These are phyloP conservation scores for Mycena venus DNA, from an alignment of 768 basidiomycete species.

Conservation along the genomic window DNA sequence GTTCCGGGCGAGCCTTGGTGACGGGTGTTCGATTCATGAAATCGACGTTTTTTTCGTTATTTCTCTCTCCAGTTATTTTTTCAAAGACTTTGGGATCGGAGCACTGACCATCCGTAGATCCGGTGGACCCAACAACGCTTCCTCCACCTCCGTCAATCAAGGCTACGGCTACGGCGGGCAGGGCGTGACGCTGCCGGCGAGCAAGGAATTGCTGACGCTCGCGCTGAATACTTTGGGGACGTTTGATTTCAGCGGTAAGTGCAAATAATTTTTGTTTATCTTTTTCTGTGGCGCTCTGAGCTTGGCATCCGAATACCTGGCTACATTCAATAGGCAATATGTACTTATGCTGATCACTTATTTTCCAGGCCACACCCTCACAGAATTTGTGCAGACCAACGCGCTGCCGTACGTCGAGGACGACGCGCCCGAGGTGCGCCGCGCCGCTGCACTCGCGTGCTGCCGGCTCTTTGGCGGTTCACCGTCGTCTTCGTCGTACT, in stretches of 20 bases:
- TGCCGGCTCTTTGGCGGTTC: constrained; percentile 90
- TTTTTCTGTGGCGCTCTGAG: too few species aligned
- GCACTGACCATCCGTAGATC: too few species aligned
- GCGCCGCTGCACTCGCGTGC: constrained; percentile 92
- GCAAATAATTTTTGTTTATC: background rate
- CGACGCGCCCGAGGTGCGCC: constrained; percentile 88
- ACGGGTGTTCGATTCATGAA: too few species aligned
- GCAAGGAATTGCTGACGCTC: constrained; percentile 73
- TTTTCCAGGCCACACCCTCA: constrained; percentile 84
- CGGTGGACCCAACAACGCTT: too few species aligned
- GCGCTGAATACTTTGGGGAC: constrained; percentile 89
- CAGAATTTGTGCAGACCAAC: constrained; percentile 94
- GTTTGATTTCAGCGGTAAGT: constrained; percentile 93
- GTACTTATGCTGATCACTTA: background rate
- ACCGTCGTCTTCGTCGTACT: background rate
- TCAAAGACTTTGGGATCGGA: too few species aligned
- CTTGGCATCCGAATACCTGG: too few species aligned
- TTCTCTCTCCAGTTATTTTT: too few species aligned
- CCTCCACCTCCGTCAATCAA: constrained; percentile 42
- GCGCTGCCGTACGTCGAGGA: constrained; percentile 96
- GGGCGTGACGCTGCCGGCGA: constrained; percentile 36
- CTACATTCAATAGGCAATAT: too few species aligned
- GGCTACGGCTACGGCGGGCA: constrained; percentile 50
- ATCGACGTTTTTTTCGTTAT: too few species aligned
- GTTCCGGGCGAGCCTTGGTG: too few species aligned